Conservation (phyloP, 148 eudicot genomes). For the Cornus florida region DNA sequence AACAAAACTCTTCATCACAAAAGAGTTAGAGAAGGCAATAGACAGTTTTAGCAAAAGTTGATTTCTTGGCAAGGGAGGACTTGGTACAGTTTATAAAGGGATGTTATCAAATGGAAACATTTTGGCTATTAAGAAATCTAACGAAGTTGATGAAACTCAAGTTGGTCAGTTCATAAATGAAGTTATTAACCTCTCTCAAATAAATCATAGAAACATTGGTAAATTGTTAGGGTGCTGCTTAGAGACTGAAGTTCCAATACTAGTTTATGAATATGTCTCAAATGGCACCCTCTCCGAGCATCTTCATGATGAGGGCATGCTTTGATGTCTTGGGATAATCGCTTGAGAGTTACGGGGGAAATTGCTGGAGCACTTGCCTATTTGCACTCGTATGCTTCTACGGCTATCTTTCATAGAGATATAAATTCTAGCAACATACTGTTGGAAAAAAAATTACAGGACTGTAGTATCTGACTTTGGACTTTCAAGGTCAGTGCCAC, state of each 20-base stretch:
- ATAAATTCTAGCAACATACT: constrained; percentile 3
- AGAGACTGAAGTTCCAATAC: neutral
- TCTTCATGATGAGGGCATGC: neutral
- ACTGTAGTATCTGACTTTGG: constrained; percentile 5
- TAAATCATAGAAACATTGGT: neutral
- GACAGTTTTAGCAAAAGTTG: neutral
- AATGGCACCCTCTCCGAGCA: neutral
- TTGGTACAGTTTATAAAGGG: neutral
- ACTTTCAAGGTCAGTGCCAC: neutral
- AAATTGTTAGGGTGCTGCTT: neutral
- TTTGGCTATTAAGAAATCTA: neutral
- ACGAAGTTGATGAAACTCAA: neutral
- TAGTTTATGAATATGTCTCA: too few relatives aligned
- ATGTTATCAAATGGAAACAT: neutral
- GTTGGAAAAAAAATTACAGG: neutral
- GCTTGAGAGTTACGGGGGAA: too few relatives aligned
- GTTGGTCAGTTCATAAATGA: neutral
- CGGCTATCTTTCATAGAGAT: neutral
- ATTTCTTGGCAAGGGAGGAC: neutral
- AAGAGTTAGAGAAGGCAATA: neutral
- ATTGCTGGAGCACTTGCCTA: neutral
- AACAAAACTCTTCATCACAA: neutral
- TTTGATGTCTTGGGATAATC: neutral
- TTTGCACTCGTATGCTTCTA: constrained; percentile 5
- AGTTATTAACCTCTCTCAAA: neutral